Evolutionary conservation across 495 filamentous ascomycete genomes (phyloP).

Genomic region (Margaritispora aquatica): DNA sequence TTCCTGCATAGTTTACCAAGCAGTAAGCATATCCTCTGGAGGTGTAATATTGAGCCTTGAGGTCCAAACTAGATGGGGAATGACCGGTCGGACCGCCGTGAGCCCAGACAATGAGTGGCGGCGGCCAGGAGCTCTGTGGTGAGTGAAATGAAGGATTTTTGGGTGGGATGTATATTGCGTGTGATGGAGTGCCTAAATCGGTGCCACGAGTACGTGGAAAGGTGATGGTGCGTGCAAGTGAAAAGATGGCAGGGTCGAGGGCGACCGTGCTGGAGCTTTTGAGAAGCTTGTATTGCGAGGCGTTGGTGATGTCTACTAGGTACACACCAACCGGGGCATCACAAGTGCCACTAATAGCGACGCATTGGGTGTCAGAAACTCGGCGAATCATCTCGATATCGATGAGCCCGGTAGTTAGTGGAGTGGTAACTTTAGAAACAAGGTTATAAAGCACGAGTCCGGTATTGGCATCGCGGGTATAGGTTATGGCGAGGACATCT

Average conservation of each 20-base stretch:
- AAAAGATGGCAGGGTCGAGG: slow-evolving; percentile 27
- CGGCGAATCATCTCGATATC: background rate
- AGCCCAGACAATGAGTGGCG: slow-evolving; percentile 38
- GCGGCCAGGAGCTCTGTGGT: slow-evolving; percentile 29
- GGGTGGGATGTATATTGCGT: slow-evolving; percentile 40
- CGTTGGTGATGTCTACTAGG: slow-evolving; percentile 5
- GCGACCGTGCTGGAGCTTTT: slow-evolving; percentile 1
- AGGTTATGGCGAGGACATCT: background rate
- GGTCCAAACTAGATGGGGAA: slow-evolving; percentile 25
- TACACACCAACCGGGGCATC: slow-evolving; percentile 9
- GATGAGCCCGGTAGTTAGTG: background rate
- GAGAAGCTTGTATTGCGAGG: slow-evolving; percentile 8
- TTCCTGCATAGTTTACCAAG: slow-evolving; percentile 43
- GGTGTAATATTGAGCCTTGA: slow-evolving; percentile 43
- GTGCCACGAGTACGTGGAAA: slow-evolving; percentile 29
- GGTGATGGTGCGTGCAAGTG: slow-evolving; percentile 27
- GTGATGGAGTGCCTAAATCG: slow-evolving; percentile 18
- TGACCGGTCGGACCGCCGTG: slow-evolving; percentile 45
- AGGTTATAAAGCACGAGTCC: slow-evolving; percentile 7
- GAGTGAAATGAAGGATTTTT: slow-evolving; percentile 33
- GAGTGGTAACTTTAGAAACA: background rate
- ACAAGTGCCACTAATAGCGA: background rate
- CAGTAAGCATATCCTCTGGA: slow-evolving; percentile 44
- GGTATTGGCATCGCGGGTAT: slow-evolving; percentile 7
- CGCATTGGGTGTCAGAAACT: slow-evolving; percentile 6